phyloP scores from a whole-genome alignment of 2,329 filamentous ascomycete genomes.

The Colletotrichum theobromicola region DNA sequence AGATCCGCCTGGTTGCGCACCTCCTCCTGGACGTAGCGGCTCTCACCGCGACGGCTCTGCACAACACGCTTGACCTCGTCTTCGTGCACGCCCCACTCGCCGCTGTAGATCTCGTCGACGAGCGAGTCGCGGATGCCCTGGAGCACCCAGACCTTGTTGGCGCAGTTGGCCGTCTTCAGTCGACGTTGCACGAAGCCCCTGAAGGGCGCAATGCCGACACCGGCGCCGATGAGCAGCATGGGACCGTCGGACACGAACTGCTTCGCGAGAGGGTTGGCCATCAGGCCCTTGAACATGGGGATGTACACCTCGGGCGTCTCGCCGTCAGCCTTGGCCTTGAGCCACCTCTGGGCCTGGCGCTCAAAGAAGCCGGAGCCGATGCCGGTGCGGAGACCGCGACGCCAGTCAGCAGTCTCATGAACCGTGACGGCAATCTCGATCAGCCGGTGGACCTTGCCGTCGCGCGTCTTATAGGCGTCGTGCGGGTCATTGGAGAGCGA shows the following conservation, averaged over 20 bases:
- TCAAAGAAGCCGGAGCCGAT: slow-evolving; percentile 95
- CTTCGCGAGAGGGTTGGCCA: slow-evolving; percentile 93
- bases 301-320: slow-evolving; percentile 71
- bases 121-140: slow-evolving; percentile 94
- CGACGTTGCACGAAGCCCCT: slow-evolving; percentile 95
- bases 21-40: slow-evolving; percentile 95
- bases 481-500: slow-evolving; percentile 96
- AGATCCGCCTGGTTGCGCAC: slow-evolving; percentile 89
- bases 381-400: slow-evolving; percentile 74
- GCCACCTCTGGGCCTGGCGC: slow-evolving; percentile 75
- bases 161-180: slow-evolving; percentile 92
- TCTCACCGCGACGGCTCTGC: slow-evolving; percentile 76
- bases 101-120: slow-evolving; percentile 94
- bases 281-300: slow-evolving; percentile 97
- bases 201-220: slow-evolving; percentile 97
- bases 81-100: slow-evolving; percentile 95
- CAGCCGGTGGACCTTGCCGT: slow-evolving; percentile 75
- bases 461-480: slow-evolving; percentile 71
- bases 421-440: slow-evolving; percentile 98
- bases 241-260: slow-evolving; percentile 93
- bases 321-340: slow-evolving; percentile 70
- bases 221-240: slow-evolving; percentile 96
- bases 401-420: slow-evolving; percentile 86
- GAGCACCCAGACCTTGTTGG: slow-evolving; percentile 97
- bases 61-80: slow-evolving; percentile 84